Evolutionary conservation across 2,329 filamentous ascomycete species (phyloP).

Genomic region (Paracorniculantispora psalliotae): DNA sequence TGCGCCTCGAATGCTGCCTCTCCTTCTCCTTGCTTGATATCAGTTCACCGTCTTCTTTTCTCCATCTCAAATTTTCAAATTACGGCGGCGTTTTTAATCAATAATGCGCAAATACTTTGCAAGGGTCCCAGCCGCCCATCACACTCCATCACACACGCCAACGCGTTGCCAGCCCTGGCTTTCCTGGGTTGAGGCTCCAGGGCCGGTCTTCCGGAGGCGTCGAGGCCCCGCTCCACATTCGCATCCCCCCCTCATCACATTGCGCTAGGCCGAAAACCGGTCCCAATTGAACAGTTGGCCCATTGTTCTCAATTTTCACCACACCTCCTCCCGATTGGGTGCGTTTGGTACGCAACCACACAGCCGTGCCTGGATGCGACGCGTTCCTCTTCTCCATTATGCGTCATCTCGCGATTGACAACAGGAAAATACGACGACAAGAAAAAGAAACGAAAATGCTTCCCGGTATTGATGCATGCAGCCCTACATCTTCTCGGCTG

Average conservation of each 20-base stretch:
- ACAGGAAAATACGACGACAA: no score
- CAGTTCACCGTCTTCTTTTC: no score
- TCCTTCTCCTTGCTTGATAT: no score
- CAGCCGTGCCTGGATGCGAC: not conserved
- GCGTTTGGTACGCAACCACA: not conserved
- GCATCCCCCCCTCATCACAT: not conserved
- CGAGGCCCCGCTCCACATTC: not conserved
- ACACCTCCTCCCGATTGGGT: not conserved
- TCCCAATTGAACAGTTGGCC: not conserved
- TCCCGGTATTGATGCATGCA: not conserved
- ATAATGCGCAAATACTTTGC: not conserved
- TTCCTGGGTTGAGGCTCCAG: slow-evolving; percentile 5
- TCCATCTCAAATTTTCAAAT: no score
- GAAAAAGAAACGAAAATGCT: not conserved
- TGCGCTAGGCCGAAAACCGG: not conserved
- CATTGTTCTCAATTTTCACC: not conserved
- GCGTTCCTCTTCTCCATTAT: not conserved
- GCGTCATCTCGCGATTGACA: not conserved
- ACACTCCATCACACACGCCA: not conserved
- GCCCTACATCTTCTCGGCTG: not conserved
- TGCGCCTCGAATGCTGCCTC: not conserved
- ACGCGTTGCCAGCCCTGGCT: not conserved
- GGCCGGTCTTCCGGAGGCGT: slow-evolving; percentile 9
- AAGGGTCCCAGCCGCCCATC: slow-evolving; percentile 2
- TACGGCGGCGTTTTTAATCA: not conserved